Conservation (phyloP, 352 stramenopile genomes). For the Globisporangium irregulare region DNA sequence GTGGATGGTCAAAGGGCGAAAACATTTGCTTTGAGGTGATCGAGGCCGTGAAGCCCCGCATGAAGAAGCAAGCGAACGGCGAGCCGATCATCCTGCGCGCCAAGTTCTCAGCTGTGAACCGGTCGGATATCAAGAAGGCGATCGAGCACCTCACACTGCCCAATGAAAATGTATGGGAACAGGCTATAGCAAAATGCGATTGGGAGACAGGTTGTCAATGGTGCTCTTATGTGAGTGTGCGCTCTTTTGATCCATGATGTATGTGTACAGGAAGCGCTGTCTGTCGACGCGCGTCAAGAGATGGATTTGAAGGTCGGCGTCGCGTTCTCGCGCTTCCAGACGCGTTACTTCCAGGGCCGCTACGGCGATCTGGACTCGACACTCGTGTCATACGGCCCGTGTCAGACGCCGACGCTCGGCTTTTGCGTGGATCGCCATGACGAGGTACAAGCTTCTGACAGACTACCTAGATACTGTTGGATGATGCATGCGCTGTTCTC, state of each 20-base stretch:
- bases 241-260: not conserved
- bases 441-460: conserved; percentile 22
- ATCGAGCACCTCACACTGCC: conserved; percentile 52
- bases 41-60: no score
- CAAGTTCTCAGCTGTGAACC: conserved; percentile 42
- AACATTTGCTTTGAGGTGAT: no score
- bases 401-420: conserved; percentile 71
- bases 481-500: no score
- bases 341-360: conserved; percentile 77
- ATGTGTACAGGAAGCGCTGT: conserved; percentile 44
- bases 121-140: conserved; percentile 65
- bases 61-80: no score
- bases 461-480: no score
- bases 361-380: conserved; percentile 81
- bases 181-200: not conserved
- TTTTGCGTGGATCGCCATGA: conserved; percentile 71
- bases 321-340: conserved; percentile 87
- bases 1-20: no score
- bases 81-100: no score
- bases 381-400: conserved; percentile 46
- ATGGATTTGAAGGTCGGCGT: conserved; percentile 76
- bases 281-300: conserved; percentile 88
- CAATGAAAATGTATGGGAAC: conserved; percentile 43
- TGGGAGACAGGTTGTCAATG: not conserved
- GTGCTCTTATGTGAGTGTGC: no score